A percentile compares a stretch with the other conserved stretches of the same genome.
Conservation (phyloP, 164 flowering plant species). For the Umbellularia californica region DNA sequence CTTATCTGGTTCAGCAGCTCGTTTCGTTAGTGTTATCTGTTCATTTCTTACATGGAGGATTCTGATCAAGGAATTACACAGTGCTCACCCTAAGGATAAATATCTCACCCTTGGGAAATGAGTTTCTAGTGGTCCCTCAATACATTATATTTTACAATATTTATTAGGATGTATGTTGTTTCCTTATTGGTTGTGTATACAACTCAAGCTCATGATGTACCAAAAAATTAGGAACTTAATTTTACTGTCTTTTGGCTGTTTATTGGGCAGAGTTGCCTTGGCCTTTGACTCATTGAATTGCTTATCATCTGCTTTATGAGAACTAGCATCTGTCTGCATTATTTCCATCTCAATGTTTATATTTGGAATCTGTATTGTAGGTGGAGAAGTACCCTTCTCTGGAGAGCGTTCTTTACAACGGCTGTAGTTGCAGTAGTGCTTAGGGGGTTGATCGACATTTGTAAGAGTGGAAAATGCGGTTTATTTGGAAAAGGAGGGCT, state of each 20-base stretch:
- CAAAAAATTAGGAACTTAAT: too few species aligned
- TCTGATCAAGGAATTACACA: not conserved
- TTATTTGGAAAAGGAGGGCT: slow-evolving; percentile 92
- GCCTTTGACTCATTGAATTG: not conserved
- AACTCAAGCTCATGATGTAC: too few species aligned
- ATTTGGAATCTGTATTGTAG: slow-evolving; percentile 31
- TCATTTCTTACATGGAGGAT: not conserved
- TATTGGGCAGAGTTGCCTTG: too few species aligned
- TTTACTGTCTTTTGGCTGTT: too few species aligned
- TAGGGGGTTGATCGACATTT: slow-evolving; percentile 64
- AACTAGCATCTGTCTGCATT: not conserved
- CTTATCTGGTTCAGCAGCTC: not conserved
- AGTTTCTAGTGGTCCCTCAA: too few species aligned
- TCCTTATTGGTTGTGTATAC: too few species aligned
- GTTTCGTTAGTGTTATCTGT: not conserved
- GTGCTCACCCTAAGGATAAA: too few species aligned
- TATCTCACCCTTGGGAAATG: too few species aligned
- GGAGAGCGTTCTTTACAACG: slow-evolving; percentile 85
- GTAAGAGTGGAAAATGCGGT: slow-evolving; percentile 80
- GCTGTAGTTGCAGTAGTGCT: slow-evolving; percentile 81
- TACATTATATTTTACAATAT: too few species aligned
- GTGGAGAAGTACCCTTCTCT: slow-evolving; percentile 95
- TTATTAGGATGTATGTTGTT: too few species aligned
- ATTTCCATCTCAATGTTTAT: slow-evolving; percentile 2
- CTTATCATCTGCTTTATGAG: not conserved